Conservation (phyloP, 768 basidiomycete species). For the Leucocoprinus sp. region DNA sequence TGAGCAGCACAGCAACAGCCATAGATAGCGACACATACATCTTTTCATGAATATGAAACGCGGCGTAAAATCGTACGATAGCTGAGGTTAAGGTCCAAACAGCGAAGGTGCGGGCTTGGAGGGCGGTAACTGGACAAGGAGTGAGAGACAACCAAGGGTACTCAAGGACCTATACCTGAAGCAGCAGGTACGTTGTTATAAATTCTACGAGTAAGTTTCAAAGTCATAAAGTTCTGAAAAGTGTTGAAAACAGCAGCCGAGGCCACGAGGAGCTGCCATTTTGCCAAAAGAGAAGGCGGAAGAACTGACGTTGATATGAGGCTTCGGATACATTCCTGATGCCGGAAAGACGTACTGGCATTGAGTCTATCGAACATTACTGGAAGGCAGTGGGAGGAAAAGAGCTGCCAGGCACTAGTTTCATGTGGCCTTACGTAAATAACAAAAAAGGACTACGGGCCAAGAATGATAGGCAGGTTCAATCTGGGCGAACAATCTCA, state of each 20-base stretch:
- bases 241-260: conserved; percentile 79
- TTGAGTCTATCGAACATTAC: conserved; percentile 17
- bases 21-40: conserved; percentile 39
- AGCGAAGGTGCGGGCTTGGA: conserved; percentile 87
- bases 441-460: conserved; percentile 7
- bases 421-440: conserved; percentile 10
- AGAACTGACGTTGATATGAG: conserved; percentile 35
- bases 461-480: conserved; percentile 11
- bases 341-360: conserved; percentile 15
- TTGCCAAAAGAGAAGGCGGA: conserved; percentile 61
- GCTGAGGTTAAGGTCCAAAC: conserved; percentile 88
- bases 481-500: conserved; percentile 9
- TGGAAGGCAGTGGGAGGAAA: background rate
- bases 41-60: conserved; percentile 81
- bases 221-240: conserved; percentile 71
- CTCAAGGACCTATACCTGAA: conserved; percentile 25
- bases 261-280: conserved; percentile 84
- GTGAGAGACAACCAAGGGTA: background rate
- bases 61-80: conserved; percentile 76
- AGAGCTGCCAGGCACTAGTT: conserved; percentile 1
- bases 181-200: conserved; percentile 46
- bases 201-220: conserved; percentile 68
- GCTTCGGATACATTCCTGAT: background rate
- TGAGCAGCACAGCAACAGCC: background rate
- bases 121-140: conserved; percentile 56